Evolutionary conservation across 345 rosid genomes (phyloP).

Genomic region (Anacardium occidentale): DNA sequence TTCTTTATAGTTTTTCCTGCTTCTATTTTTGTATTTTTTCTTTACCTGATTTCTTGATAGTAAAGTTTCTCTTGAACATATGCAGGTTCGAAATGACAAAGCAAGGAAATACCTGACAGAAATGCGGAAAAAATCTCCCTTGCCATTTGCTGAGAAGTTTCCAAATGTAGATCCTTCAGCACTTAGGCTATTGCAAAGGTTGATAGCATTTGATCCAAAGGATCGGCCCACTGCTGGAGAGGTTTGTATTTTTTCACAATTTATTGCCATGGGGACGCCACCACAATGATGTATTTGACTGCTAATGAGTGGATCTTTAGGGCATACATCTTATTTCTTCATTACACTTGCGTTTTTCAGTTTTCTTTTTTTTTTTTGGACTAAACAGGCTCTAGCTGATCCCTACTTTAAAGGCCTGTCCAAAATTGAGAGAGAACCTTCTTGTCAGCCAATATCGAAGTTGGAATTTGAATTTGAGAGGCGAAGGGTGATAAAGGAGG

Average conservation of each 20-base stretch:
- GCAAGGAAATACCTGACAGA: conserved; percentile 81
- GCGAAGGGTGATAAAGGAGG: conserved; percentile 85
- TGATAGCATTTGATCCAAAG: conserved; percentile 94
- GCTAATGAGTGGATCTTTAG: neutral
- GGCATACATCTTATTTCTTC: neutral
- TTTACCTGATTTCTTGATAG: neutral
- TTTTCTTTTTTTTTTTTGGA: neutral
- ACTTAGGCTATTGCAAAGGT: conserved; percentile 67
- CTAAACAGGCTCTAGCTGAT: conserved; percentile 77
- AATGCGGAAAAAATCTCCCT: conserved; percentile 76
- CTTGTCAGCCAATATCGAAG: conserved; percentile 83
- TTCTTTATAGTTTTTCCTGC: neutral
- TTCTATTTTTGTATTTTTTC: neutral
- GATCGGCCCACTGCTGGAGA: conserved; percentile 89
- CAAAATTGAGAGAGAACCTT: conserved; percentile 90
- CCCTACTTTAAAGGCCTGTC: conserved; percentile 94
- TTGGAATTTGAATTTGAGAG: conserved; percentile 97
- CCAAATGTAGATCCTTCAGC: conserved; percentile 84
- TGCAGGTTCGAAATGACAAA: conserved; percentile 92
- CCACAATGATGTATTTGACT: neutral
- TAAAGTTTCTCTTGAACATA: neutral
- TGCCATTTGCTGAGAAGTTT: conserved; percentile 75
- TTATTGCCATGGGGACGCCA: too few relatives aligned
- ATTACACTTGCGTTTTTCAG: neutral
- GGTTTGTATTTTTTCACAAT: conserved; percentile 40